phyloP scores from a whole-genome alignment of 768 basidiomycete species.

The Xerocomus spinulosus region DNA sequence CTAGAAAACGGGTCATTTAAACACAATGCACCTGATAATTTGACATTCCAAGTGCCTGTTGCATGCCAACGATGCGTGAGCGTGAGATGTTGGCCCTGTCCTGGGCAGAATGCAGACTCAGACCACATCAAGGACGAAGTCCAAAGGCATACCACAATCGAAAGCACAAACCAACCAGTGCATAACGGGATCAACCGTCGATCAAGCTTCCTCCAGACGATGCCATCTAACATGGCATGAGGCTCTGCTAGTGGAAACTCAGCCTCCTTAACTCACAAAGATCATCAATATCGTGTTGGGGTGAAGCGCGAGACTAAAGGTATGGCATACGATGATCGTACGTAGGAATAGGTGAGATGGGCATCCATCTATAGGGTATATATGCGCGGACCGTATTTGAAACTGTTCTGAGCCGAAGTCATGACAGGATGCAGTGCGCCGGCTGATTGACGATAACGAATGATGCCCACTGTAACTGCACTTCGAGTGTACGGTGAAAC shows the following conservation, averaged over 20 bases:
- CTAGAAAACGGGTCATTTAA: no score
- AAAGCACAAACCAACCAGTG: constrained; percentile 46
- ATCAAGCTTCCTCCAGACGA: constrained; percentile 50
- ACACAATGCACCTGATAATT: constrained; percentile 20
- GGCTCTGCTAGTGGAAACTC: constrained; percentile 9
- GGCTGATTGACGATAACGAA: no score
- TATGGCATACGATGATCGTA: no score
- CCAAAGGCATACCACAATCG: constrained; percentile 41
- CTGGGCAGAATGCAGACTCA: constrained; percentile 11
- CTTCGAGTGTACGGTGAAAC: no score
- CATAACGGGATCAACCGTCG: constrained; percentile 44
- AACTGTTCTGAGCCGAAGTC: no score
- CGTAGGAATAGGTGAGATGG: no score
- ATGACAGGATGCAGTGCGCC: no score
- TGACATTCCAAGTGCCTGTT: constrained; percentile 40
- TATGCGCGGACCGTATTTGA: no score
- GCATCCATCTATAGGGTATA: no score
- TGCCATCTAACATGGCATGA: constrained; percentile 28
- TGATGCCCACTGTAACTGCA: no score
- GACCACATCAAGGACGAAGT: not conserved
- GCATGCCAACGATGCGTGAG: constrained; percentile 57
- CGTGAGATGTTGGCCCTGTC: constrained; percentile 47
- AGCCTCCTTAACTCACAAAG: constrained; percentile 1
- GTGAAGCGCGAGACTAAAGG: no score
- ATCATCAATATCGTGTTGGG: constrained; percentile 1